These are phyloP conservation scores for Hanseniaspora sp. DNA, from an alignment of 1,139 yeast genomes.

Conservation along the genomic window DNA sequence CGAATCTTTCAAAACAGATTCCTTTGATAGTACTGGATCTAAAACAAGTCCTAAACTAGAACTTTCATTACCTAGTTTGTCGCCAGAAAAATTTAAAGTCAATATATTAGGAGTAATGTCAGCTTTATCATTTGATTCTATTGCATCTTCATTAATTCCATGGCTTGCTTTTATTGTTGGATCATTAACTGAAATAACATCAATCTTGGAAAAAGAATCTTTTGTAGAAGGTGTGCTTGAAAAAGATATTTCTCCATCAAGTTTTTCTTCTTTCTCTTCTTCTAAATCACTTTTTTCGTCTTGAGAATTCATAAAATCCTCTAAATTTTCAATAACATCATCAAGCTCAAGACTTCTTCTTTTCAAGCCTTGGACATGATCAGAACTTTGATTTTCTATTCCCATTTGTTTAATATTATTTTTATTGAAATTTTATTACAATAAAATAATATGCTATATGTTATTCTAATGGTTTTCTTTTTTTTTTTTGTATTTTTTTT, in stretches of 20 bases:
- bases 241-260: too few species aligned
- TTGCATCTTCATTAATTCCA: not conserved
- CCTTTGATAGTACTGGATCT: not conserved
- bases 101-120: not conserved
- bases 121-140: not conserved
- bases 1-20: not conserved
- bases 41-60: not conserved
- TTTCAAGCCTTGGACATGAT: not conserved
- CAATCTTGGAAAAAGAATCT: not conserved
- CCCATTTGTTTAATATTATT: not conserved
- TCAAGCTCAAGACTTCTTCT: constrained; percentile 8
- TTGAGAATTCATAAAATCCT: not conserved
- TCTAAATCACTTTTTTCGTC: not conserved
- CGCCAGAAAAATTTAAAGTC: not conserved
- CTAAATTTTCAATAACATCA: constrained; percentile 2
- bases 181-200: not conserved
- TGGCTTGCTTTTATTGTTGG: not conserved
- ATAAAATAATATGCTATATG: too few species aligned
- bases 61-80: not conserved
- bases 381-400: not conserved
- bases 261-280: not conserved
- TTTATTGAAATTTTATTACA: not conserved
- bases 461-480: too few species aligned
- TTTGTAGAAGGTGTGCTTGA: too few species aligned
- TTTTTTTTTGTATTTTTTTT: too few species aligned